Base-by-base conservation (phyloP, 768 basidiomycete genomes). In the Phylloporus rhodoxanthus region DNA sequence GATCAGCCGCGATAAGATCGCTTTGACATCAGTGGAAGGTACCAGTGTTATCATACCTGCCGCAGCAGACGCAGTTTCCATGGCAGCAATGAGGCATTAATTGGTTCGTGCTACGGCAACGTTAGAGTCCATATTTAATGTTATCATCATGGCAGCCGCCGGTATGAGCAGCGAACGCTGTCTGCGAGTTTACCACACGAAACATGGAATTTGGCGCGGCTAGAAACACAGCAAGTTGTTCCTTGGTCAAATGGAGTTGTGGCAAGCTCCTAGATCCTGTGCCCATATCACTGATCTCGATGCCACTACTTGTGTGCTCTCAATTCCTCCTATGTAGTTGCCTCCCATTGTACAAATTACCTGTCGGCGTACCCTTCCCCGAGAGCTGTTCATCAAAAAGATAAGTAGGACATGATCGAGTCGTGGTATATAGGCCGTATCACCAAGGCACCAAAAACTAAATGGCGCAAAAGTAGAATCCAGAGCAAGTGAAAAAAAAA, bases 391-490 rank as follows among this genome's bases (percentile, higher is more conserved):
- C 45, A 46, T 54, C 52, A 51, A 48, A 59, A 48, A 45, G 40
- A 42, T 47, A 14, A 15, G 37, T 26, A 42, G 38, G 52, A 47
- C 51, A 50, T 34, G 45, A 43, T 48, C 54, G 17, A 45, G 50
- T 45, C 54, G 47, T 41, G 49, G 50, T 56, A 52, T 59, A 62
- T 60, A 62, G 47, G 64, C 56, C 56, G 53, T 55, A 50, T 37
- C 48, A 29, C 46, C 34, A 36, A 30, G 13, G 50, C 34, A 56
- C 51, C 43, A 40, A 45, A 41, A 23, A 41, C 50, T 50, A 46
- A 47, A 44, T 50, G 45, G 55, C 50, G 56, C 51, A 43, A n/a
- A 47, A 37, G 43, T 26, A 52, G 48, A 19, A 51, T n/a, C 51
- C 39, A 44, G 48, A 41, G 28, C 45, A 20, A 43, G 25, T 33